A percentile compares a stretch with the other conserved stretches of the same genome.
phyloP scores from a whole-genome alignment of 495 filamentous ascomycete genomes.

The Daldinia loculata region DNA sequence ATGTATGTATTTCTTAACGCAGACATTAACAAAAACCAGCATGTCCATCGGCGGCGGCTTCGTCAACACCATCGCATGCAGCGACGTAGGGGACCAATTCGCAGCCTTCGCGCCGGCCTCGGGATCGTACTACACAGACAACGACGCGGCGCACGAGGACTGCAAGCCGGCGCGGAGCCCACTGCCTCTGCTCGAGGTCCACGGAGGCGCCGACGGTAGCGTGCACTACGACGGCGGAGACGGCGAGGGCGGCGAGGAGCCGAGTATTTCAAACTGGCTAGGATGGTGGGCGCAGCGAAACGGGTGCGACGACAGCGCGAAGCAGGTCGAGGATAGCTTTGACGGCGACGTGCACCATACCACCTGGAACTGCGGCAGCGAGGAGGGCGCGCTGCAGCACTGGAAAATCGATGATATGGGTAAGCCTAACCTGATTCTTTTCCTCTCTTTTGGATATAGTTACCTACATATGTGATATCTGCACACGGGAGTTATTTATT shows the following conservation, averaged over 20 bases:
- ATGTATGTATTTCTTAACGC: not conserved
- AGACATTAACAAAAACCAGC: conserved; percentile 25
- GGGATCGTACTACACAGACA: conserved; percentile 45
- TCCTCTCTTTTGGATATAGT: not conserved
- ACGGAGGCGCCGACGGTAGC: conserved; percentile 53
- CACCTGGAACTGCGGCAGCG: conserved; percentile 51
- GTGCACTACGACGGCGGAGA: conserved; percentile 49
- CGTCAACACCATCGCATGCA: conserved; percentile 61
- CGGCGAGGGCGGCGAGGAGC: conserved; percentile 50
- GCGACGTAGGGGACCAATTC: conserved; percentile 50
- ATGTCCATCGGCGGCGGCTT: conserved; percentile 68
- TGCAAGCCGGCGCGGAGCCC: conserved; percentile 51
- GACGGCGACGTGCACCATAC: conserved; percentile 45
- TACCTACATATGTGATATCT: not conserved
- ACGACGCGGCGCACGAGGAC: conserved; percentile 35
- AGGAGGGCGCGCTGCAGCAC: conserved; percentile 54
- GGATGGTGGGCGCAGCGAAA: conserved; percentile 51
- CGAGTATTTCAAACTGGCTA: conserved; percentile 49
- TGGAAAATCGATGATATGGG: conserved; percentile 57
- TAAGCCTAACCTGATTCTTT: conserved; percentile 6
- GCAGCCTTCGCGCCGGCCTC: conserved; percentile 58
- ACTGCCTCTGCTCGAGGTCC: conserved; percentile 57
- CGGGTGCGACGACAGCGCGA: conserved; percentile 37
- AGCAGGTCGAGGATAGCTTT: conserved; percentile 43
- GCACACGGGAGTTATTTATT: not conserved